Evolutionary conservation across 2,329 filamentous ascomycete genomes (phyloP), one percentile per base, ranked within the genome.

Genomic region (Xylariaceae sp.): DNA sequence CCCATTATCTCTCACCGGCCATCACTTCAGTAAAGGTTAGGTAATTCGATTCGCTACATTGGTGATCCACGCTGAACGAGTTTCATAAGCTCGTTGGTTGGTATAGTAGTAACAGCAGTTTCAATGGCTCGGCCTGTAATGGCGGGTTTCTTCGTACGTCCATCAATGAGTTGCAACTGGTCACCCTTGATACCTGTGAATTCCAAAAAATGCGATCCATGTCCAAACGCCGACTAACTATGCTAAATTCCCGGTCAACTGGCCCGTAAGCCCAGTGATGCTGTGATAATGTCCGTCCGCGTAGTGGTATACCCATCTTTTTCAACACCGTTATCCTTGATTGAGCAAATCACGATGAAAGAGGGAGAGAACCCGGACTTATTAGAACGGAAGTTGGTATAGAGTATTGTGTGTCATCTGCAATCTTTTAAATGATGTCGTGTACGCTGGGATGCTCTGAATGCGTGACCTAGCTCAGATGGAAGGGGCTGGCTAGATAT

Each of bases 281-380:
- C 60, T 63, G 58, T 56, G 58, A 59, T 58, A 58, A 60, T 60
- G 59, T 61, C 59, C 55, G 54, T 63, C 22, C 22, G 22, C 58
- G 60, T 56, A 60, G 51, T 63, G 62, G 60, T 62, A 62, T 62
- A 62, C 56, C 53, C 60, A 57, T 56, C 57, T 62, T 62, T 61
- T 62, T 60, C 60, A 62, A 64, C 61, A 62, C 62, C 62, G 53
- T 55, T 57, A 55, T 51, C 57, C 61, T 55, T 51, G 45, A 56
- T 57, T 60, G 55, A 54, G 61, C 62, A 60, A 64, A 59, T 56
- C 56, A 60, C 55, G 59, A 57, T 50, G 57, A 58, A 61, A 48
- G 49, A 50, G 55, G 52, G 56, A 47, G 40, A 47, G 52, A 50
- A 51, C 49, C 54, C 42, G 47, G 46, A 17, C 45, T 47, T 49